Evolutionary conservation across 352 stramenopile genomes (phyloP).

Genomic region (Pythium apleroticum): DNA sequence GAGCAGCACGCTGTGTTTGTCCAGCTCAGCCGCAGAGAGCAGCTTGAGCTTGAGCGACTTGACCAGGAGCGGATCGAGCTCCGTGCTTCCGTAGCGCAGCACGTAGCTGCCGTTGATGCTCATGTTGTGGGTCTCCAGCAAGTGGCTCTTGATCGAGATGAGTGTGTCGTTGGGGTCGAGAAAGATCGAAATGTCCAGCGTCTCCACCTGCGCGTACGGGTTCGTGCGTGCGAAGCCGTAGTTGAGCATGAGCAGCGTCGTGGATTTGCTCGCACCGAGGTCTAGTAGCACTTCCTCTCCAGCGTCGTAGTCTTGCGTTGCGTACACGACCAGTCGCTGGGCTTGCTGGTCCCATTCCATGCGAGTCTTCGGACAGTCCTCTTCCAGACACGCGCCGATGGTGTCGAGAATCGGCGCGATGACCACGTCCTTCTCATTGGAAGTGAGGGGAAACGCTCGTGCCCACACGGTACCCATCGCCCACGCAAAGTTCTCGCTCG

Average conservation of each 20-base stretch:
- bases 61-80: constrained; percentile 17
- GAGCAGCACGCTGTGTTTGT: constrained; percentile 22
- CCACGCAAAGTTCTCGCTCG: constrained; percentile 31
- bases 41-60: constrained; percentile 37
- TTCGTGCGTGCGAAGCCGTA: constrained; percentile 25
- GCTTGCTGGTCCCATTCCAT: constrained; percentile 19
- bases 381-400: constrained; percentile 27
- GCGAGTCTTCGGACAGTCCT: constrained; percentile 10
- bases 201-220: constrained; percentile 20
- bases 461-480: constrained; percentile 34
- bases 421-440: constrained; percentile 19
- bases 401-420: constrained; percentile 31
- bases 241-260: constrained; percentile 33
- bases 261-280: constrained; percentile 16
- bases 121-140: constrained; percentile 26
- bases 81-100: constrained; percentile 22
- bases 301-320: constrained; percentile 22
- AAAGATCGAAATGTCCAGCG: constrained; percentile 31
- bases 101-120: constrained; percentile 31
- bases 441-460: constrained; percentile 21
- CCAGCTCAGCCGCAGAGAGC: constrained; percentile 20
- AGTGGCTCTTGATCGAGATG: constrained; percentile 26
- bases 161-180: constrained; percentile 32
- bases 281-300: constrained; percentile 29
- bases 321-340: constrained; percentile 26